Evolutionary conservation across 352 stramenopile species (phyloP).

Genomic region (Globisporangium sylvaticum): DNA sequence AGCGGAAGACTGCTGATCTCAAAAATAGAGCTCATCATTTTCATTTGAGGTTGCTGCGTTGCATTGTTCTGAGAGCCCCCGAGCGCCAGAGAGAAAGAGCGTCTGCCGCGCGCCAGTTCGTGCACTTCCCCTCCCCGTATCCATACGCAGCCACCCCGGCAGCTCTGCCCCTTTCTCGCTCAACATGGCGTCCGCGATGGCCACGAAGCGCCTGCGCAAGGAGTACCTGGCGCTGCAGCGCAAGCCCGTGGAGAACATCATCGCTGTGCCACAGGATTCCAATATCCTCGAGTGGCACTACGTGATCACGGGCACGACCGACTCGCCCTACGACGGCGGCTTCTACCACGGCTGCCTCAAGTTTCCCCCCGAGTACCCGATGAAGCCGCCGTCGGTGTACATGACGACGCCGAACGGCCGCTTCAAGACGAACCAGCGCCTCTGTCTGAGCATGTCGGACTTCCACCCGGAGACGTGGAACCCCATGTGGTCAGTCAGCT

Average conservation of each 20-base stretch:
- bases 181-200: slow-evolving; percentile 72
- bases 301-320: slow-evolving; percentile 81
- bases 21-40: too few relatives aligned
- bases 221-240: slow-evolving; percentile 89
- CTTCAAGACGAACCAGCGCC: slow-evolving; percentile 92
- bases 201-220: slow-evolving; percentile 90
- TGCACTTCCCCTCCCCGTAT: neutral
- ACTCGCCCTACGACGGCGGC: slow-evolving; percentile 82
- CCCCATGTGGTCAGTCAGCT: slow-evolving; percentile 94
- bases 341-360: slow-evolving; percentile 91
- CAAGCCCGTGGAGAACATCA: slow-evolving; percentile 90
- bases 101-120: neutral
- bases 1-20: too few relatives aligned
- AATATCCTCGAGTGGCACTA: slow-evolving; percentile 97
- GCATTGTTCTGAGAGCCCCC: neutral
- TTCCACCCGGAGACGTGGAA: slow-evolving; percentile 96
- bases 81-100: neutral
- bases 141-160: neutral
- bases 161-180: neutral
- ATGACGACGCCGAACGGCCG: slow-evolving; percentile 94
- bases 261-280: slow-evolving; percentile 83
- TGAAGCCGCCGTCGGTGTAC: slow-evolving; percentile 94
- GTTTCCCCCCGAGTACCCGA: slow-evolving; percentile 94
- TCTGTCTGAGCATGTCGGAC: slow-evolving; percentile 95
- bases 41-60: neutral